A percentile compares a stretch with the other conserved stretches of the same genome.
Conservation (phyloP, 805 yeast genomes). For the Kodamaea kakaduensis region DNA sequence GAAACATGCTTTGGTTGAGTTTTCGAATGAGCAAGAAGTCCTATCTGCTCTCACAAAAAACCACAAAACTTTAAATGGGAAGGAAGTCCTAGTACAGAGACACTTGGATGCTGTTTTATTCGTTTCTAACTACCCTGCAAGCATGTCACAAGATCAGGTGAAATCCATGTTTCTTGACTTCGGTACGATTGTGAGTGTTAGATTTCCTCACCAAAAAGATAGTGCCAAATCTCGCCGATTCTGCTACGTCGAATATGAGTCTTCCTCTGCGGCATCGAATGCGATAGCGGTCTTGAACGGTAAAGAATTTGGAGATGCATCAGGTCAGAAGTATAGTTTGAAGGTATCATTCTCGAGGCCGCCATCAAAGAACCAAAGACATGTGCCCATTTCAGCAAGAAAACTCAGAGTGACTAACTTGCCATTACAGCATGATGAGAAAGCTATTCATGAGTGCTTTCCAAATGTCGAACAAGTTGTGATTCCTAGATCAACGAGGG, state of each 20-base stretch:
- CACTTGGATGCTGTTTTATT: constrained; percentile 54
- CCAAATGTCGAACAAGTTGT: constrained; percentile 45
- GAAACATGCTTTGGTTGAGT: constrained; percentile 53
- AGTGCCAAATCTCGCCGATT: constrained; percentile 55
- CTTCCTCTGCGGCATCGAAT: constrained; percentile 38
- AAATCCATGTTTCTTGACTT: constrained; percentile 33
- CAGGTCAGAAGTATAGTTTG: constrained; percentile 31
- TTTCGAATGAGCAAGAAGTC: constrained; percentile 43
- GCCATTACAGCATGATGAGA: constrained; percentile 42
- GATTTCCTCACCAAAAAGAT: constrained; percentile 61
- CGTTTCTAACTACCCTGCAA: constrained; percentile 72
- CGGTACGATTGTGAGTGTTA: constrained; percentile 44
- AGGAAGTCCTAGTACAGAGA: constrained; percentile 43
- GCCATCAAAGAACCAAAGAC: constrained; percentile 30
- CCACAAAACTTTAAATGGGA: constrained; percentile 42
- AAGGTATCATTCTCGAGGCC: constrained; percentile 66
- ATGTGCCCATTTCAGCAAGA: constrained; percentile 49
- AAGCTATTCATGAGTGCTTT: constrained; percentile 40
- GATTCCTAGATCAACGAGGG: constrained; percentile 36
- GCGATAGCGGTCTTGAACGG: constrained; percentile 45
- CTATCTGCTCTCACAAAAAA: constrained; percentile 60
- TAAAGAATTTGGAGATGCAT: constrained; percentile 25
- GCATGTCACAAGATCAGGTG: constrained; percentile 38
- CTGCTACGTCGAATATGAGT: constrained; percentile 61
- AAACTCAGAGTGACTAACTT: constrained; percentile 56